Conservation (phyloP, 192 early-diverging fungal genomes). For the Rhizophlyctis rosea region DNA sequence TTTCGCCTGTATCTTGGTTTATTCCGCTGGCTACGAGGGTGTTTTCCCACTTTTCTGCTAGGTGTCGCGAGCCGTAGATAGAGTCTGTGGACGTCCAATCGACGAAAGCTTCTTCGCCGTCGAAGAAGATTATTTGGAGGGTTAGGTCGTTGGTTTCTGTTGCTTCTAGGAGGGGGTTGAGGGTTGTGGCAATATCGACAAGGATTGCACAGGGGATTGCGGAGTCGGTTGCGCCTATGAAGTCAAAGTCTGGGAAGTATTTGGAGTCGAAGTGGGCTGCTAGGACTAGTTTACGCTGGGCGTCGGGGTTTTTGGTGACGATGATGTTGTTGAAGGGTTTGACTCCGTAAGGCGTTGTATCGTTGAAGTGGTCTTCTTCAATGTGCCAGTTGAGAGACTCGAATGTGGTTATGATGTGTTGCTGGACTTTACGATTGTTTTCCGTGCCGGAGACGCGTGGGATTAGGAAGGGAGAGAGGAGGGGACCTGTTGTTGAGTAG, state of each 20-base stretch:
- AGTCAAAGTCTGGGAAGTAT: slow-evolving; percentile 59
- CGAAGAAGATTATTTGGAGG: slow-evolving; percentile 93
- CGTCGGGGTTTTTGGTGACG: slow-evolving; percentile 79
- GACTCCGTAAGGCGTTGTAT: slow-evolving; percentile 71
- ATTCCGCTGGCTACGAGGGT: slow-evolving; percentile 27
- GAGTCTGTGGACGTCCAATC: slow-evolving; percentile 79
- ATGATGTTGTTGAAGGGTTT: slow-evolving; percentile 84
- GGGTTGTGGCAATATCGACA: slow-evolving; percentile 72
- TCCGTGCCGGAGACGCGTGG: slow-evolving; percentile 77
- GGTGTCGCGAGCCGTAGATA: slow-evolving; percentile 83
- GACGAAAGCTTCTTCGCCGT: slow-evolving; percentile 90
- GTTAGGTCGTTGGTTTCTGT: slow-evolving; percentile 35
- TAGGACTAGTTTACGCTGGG: slow-evolving; percentile 70
- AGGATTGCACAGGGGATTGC: slow-evolving; percentile 89
- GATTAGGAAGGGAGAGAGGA: slow-evolving; percentile 68
- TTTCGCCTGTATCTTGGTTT: too few relatives aligned
- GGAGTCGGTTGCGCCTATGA: slow-evolving; percentile 89
- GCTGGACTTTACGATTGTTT: slow-evolving; percentile 64
- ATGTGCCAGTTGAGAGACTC: slow-evolving; percentile 71
- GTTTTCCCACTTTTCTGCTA: slow-evolving; percentile 77
- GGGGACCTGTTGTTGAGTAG: slow-evolving; percentile 19
- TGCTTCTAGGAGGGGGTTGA: slow-evolving; percentile 53
- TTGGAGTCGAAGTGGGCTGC: slow-evolving; percentile 95
- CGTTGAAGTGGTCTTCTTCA: slow-evolving; percentile 75
- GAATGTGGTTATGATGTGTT: slow-evolving; percentile 67